Evolutionary conservation across 2,329 filamentous ascomycete genomes (phyloP).

Genomic region (Zalaria obscura): DNA sequence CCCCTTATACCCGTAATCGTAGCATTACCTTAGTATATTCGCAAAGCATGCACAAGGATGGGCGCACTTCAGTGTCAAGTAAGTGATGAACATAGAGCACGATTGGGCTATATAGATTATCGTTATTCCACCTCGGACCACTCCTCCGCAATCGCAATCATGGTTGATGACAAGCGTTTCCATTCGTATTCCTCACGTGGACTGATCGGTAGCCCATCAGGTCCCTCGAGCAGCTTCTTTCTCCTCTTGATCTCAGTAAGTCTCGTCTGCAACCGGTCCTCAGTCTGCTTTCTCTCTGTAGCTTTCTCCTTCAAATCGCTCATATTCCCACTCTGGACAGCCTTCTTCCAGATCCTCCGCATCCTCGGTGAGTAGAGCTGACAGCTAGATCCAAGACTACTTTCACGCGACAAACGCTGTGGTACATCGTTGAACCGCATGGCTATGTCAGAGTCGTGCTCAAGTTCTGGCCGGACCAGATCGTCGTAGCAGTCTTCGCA

Average conservation of each 20-base stretch:
- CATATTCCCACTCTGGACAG: constrained; percentile 53
- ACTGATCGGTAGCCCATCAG: constrained; percentile 15
- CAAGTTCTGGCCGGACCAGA: constrained; percentile 55
- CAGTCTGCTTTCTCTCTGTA: constrained; percentile 41
- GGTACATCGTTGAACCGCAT: constrained; percentile 50
- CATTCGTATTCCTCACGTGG: constrained; percentile 40
- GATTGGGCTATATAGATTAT: too few species aligned
- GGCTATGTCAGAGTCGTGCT: constrained; percentile 41
- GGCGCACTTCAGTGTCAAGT: too few species aligned
- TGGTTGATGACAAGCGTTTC: constrained; percentile 38
- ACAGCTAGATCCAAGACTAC: constrained; percentile 33
- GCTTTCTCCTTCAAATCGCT: constrained; percentile 49
- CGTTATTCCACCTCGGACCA: constrained; percentile 37
- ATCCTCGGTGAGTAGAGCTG: constrained; percentile 73
- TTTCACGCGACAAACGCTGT: constrained; percentile 40
- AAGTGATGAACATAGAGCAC: too few species aligned
- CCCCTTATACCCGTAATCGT: too few species aligned
- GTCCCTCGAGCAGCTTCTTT: constrained; percentile 24
- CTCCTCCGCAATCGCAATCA: constrained; percentile 33
- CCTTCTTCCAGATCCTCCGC: constrained; percentile 56
- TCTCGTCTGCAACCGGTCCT: constrained; percentile 44
- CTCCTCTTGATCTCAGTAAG: constrained; percentile 22
- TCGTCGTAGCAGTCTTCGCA: constrained; percentile 80
- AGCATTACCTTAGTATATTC: too few species aligned
- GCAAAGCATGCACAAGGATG: too few species aligned